Evolutionary conservation across 2,329 filamentous ascomycete species (phyloP).

Genomic region (Biscogniauxia mediterranea): DNA sequence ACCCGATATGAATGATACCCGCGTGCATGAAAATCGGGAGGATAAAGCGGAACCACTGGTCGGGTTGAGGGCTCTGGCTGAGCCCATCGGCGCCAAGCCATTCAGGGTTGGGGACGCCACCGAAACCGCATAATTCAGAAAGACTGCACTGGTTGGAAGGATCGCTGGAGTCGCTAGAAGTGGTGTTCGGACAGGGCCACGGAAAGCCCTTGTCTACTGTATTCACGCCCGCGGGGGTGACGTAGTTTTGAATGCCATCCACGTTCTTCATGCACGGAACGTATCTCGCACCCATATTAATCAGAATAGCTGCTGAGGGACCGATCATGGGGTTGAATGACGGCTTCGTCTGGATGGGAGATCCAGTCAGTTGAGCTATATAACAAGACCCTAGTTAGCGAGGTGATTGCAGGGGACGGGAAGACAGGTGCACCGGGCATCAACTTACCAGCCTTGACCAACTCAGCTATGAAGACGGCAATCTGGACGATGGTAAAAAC

Average conservation of each 20-base stretch:
- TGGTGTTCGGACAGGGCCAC: constrained; percentile 83
- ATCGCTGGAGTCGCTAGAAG: constrained; percentile 51
- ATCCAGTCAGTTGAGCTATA: constrained; percentile 71
- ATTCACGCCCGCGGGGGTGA: constrained; percentile 7
- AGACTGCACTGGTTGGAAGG: constrained; percentile 65
- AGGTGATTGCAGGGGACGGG: background rate
- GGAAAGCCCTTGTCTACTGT: constrained; percentile 39
- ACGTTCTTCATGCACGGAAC: constrained; percentile 93
- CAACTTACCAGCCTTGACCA: constrained; percentile 75
- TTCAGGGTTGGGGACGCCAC: constrained; percentile 67
- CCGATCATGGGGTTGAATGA: constrained; percentile 97
- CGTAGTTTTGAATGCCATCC: constrained; percentile 56
- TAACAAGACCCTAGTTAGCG: constrained; percentile 8
- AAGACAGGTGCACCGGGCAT: background rate
- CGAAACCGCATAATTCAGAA: constrained; percentile 80
- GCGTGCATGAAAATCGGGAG: constrained; percentile 93
- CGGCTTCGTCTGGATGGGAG: constrained; percentile 75
- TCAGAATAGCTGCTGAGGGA: constrained; percentile 82
- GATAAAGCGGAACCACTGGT: constrained; percentile 98
- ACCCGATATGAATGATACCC: constrained; percentile 89
- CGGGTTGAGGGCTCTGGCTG: constrained; percentile 60
- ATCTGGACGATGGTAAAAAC: constrained; percentile 74
- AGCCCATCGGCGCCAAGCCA: constrained; percentile 46
- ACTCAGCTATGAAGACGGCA: constrained; percentile 82
- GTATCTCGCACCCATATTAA: constrained; percentile 95